Evolutionary conservation across 768 basidiomycete species (phyloP), one percentile per base, ranked within the genome.

Genomic region (Collybia sp.): DNA sequence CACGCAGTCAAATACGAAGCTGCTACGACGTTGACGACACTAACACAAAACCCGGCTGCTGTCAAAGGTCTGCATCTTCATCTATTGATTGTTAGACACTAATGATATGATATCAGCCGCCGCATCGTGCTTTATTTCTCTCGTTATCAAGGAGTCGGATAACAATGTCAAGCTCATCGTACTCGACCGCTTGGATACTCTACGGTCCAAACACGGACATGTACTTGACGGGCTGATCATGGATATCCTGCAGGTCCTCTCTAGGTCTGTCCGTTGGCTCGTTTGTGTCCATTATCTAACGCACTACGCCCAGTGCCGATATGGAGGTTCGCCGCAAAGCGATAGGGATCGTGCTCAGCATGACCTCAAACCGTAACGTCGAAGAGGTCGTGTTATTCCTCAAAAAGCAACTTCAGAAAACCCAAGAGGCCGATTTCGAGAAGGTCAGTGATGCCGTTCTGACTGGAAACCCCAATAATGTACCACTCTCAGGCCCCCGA

Each of bases 81-180:
- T 10, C 30, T 12, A 41, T 3, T 17, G 17, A 18, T 43, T 20
- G 13, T 31, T 19, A 10, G 44, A n/a, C 44, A 38, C 15, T 17
- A 32, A 44, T 39, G 16, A 45, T 53, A 48, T 10, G 12, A 17
- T 10, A 18, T 30, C 39, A 95, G 94, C 95, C 51, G 88, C 93
- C 40, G 94, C 93, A 3, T 80, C 84, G 8, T 88, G 80, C 53
- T 83, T 95, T 52, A 90, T 96, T 57, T 88, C 81, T 53, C 80
- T 98, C 39, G 84, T 93, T 49, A 75, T 87, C 63, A 95, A 94
- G 68, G 95, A 98, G 66, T 92, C 93, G 1, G 95, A 98, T 69
- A 99, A 98, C 69, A 99, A 99, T 56, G 95, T 97, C 65, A 98
- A 97, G 66, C 79, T 97, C 38, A 98, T 98, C 48, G 95, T 98